These are phyloP conservation scores for Fusarium subglutinans DNA, from an alignment of 2,329 filamentous ascomycete species.

Conservation along the genomic window DNA sequence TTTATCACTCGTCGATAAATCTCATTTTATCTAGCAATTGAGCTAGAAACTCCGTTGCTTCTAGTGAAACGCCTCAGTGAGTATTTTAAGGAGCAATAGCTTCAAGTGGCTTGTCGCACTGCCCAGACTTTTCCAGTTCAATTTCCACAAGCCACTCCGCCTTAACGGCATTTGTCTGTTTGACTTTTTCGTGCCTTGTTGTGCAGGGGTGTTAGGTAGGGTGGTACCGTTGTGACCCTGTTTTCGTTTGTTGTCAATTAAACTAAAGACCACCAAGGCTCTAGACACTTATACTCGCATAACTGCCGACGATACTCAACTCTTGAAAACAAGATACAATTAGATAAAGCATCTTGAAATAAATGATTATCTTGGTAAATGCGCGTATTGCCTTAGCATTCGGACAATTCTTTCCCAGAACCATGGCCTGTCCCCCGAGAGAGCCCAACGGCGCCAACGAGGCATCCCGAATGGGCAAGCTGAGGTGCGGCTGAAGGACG, in stretches of 20 bases:
- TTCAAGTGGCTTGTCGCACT: slow-evolving; percentile 7
- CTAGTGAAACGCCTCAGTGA: slow-evolving; percentile 2
- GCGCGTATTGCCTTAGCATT: background rate
- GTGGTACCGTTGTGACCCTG: background rate
- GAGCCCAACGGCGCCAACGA: slow-evolving; percentile 18
- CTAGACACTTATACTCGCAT: background rate
- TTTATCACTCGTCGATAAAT: background rate
- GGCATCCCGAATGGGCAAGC: slow-evolving; percentile 19
- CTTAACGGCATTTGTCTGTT: background rate
- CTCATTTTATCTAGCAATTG: no score
- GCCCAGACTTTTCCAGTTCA: background rate
- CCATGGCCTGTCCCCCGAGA: background rate
- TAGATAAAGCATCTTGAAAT: no score
- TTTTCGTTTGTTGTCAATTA: background rate
- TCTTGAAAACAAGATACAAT: no score
- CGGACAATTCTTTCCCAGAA: background rate
- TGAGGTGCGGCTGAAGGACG: slow-evolving; percentile 38
- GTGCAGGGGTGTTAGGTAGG: slow-evolving; percentile 4
- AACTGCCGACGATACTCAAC: background rate
- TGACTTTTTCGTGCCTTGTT: background rate
- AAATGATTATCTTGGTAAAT: no score
- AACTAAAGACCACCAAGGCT: background rate
- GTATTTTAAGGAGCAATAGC: background rate
- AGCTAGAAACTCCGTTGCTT: background rate
- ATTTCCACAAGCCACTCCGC: background rate